phyloP scores from a whole-genome alignment of 2,329 filamentous ascomycete species.

The Gremmenia infestans region DNA sequence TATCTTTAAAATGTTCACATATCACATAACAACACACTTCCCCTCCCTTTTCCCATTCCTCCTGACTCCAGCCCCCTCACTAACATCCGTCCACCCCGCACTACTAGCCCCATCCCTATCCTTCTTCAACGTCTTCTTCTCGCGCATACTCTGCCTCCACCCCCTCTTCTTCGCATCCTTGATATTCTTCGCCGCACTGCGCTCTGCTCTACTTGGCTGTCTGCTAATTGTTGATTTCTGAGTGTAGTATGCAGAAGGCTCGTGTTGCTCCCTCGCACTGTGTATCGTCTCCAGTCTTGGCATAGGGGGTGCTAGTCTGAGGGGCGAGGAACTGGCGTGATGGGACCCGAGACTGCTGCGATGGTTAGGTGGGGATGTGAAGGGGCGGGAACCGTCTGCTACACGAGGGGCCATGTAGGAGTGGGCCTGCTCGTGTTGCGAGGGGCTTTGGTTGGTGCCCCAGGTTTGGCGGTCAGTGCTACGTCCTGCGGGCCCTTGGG shows the following conservation, averaged over 20 bases:
- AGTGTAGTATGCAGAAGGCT: constrained; percentile 20
- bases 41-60: constrained; percentile 32
- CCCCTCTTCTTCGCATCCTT: constrained; percentile 54
- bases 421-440: not conserved
- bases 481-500: constrained; percentile 6
- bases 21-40: constrained; percentile 51
- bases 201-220: constrained; percentile 50
- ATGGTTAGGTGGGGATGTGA: not conserved
- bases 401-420: not conserved
- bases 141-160: constrained; percentile 39
- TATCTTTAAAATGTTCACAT: not conserved
- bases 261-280: constrained; percentile 31
- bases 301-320: constrained; percentile 40
- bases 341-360: not conserved
- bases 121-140: constrained; percentile 37
- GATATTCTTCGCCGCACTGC: constrained; percentile 58
- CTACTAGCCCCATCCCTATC: constrained; percentile 40
- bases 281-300: constrained; percentile 53
- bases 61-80: constrained; percentile 8
- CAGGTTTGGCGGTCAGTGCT: constrained; percentile 5
- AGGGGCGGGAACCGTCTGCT: not conserved
- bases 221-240: constrained; percentile 19
- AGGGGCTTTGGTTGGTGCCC: constrained; percentile 7
- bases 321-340: constrained; percentile 27
- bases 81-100: constrained; percentile 50